A percentile compares a stretch with the other conserved stretches of the same genome.
These are phyloP conservation scores for Fremontodendron californicum DNA, from an alignment of 345 rosid genomes.

Conservation along the genomic window DNA sequence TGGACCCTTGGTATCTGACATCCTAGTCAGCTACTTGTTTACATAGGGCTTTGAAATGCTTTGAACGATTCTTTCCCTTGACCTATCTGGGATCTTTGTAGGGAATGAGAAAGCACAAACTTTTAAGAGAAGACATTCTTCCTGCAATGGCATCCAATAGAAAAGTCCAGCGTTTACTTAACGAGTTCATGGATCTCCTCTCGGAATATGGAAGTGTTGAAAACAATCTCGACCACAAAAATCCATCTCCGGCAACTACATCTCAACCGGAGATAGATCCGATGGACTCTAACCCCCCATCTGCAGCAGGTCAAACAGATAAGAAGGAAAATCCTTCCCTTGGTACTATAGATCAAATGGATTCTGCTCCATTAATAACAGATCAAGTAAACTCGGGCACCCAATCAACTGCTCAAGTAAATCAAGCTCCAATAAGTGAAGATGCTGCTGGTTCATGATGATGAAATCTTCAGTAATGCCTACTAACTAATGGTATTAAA, in stretches of 20 bases:
- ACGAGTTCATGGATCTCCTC: slow-evolving; percentile 88
- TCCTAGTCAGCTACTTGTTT: neutral
- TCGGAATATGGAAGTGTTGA: slow-evolving; percentile 74
- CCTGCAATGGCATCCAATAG: slow-evolving; percentile 97
- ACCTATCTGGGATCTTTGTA: slow-evolving; percentile 26
- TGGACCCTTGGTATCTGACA: neutral
- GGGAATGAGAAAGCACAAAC: slow-evolving; percentile 94
- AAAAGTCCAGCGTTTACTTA: slow-evolving; percentile 91
- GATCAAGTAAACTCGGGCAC: slow-evolving; percentile 5
- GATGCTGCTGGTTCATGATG: neutral
- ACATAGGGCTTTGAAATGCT: neutral
- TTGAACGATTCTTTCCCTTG: neutral
- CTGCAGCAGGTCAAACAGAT: slow-evolving; percentile 21
- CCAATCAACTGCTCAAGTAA: slow-evolving; percentile 11
- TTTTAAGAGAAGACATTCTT: slow-evolving; percentile 82
- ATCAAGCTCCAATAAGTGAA: neutral
- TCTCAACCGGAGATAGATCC: slow-evolving; percentile 22
- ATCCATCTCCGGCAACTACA: slow-evolving; percentile 9
- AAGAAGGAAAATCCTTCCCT: slow-evolving; percentile 5
- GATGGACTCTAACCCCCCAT: slow-evolving; percentile 28
- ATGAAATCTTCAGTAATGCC: neutral
- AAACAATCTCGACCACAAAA: slow-evolving; percentile 26
- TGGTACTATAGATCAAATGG: neutral
- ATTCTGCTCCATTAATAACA: slow-evolving; percentile 1
- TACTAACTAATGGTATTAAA: no score